Base-by-base conservation (phyloP, 2,329 filamentous ascomycete genomes). In the Hypoxylon sp. region DNA sequence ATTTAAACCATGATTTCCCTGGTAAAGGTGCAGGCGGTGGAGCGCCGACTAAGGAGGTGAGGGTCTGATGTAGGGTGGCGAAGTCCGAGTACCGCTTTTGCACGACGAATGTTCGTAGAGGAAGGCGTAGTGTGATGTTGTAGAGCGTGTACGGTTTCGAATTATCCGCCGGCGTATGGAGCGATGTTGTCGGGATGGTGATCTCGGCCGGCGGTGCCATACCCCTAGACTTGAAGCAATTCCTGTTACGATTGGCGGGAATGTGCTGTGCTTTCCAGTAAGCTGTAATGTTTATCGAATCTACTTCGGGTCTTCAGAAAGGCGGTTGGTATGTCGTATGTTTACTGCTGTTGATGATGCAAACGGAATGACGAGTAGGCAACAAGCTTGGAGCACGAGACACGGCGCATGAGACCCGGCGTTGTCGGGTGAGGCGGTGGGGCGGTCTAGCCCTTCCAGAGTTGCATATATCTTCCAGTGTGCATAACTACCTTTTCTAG, bases 1-100 rank as follows among this genome's bases (percentile, higher is more conserved):
- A 89, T 67, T 90, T 88, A 76, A 95, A 88, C 92, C 92, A 96
- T 51, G 90, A 89, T 78, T 96, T 96, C 13, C 82, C 82, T 0
- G 93, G 93, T 1, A 95, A 83, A 0, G 91, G 82, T 0, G 84
- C 82, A 0, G 93, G 93, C 6, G 93, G 92, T 19, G 91, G 79
- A 21, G 83, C 76, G 73, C 89, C 89, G 62, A 90, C 86, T 54
- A 88, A 82, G 44, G 85, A 81, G 19, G 84, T 83, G 7, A 97
- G 85, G 3, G 86, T 80, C 31, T 83, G 79, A 80, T 96, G 88
- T 15, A 97, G 88, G 51, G 84, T 79, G 61, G 84, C 82, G 76
- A 96, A 96, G 77, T 96, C 93, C 58, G 90, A 93, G 83, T 95
- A 97, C 74, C 93, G 91, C 80, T 94, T 95, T 75, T 90, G 89